phyloP scores from a whole-genome alignment of 129 eudicot species.

The Saposhnikovia divaricata region DNA sequence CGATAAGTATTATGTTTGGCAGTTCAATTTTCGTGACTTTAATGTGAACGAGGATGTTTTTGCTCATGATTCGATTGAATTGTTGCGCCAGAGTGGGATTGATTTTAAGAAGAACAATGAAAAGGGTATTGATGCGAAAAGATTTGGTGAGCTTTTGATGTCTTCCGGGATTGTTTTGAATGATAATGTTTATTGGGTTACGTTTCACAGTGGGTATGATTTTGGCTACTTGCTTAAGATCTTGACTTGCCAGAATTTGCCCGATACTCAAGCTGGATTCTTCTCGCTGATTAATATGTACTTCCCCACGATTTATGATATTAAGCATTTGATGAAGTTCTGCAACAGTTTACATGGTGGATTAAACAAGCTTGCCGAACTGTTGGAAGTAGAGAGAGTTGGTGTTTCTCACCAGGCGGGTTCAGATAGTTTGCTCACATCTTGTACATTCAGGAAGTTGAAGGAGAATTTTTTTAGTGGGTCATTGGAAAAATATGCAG shows the following conservation, averaged over 20 bases:
- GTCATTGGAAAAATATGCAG: constrained; percentile 70
- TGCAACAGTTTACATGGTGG: constrained; percentile 88
- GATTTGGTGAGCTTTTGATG: constrained; percentile 86
- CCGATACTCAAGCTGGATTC: constrained; percentile 69
- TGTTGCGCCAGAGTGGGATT: constrained; percentile 77
- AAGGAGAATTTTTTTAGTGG: constrained; percentile 75
- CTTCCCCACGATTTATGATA: constrained; percentile 68
- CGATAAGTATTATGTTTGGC: constrained; percentile 63
- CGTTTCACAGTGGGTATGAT: constrained; percentile 87
- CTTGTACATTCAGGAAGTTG: constrained; percentile 77
- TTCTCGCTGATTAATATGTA: constrained; percentile 55
- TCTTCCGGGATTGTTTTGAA: constrained; percentile 89
- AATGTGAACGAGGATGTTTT: constrained; percentile 72
- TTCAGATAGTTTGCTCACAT: constrained; percentile 87
- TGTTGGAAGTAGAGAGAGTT: constrained; percentile 77
- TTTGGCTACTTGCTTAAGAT: constrained; percentile 77
- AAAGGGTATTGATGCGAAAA: constrained; percentile 55
- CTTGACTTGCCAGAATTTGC: constrained; percentile 70
- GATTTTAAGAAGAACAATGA: constrained; percentile 65
- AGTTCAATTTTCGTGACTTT: constrained; percentile 81
- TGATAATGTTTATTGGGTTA: constrained; percentile 73
- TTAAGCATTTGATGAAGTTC: constrained; percentile 93
- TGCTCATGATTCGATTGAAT: constrained; percentile 74
- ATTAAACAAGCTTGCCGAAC: constrained; percentile 75
- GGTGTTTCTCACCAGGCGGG: constrained; percentile 93